Percentiles rank a stretch among this genome's conserved stretches.
Conservation (phyloP, 2,329 filamentous ascomycete genomes). For the Furcasterigmium sp. region DNA sequence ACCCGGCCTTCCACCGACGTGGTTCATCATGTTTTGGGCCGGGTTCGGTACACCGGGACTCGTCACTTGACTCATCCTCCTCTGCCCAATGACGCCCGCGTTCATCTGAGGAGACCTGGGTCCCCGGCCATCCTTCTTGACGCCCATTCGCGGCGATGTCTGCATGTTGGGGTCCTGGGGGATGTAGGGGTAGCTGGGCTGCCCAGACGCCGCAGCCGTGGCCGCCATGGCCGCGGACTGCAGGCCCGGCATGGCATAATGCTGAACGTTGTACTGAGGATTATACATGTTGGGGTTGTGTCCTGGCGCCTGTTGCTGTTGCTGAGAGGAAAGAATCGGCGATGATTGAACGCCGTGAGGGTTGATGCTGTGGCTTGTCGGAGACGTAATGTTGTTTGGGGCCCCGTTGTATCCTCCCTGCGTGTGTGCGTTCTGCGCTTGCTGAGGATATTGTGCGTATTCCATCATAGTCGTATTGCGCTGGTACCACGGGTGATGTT, state of each 20-base stretch:
- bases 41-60: conserved; percentile 66
- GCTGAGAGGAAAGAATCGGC: conserved; percentile 75
- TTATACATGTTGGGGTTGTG: conserved; percentile 75
- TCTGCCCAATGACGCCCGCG: conserved; percentile 45
- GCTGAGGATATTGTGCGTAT: conserved; percentile 68
- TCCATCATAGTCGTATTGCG: conserved; percentile 56
- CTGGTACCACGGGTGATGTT: conserved; percentile 2
- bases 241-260: conserved; percentile 77
- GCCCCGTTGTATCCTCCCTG: conserved; percentile 53
- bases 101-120: conserved; percentile 73
- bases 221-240: conserved; percentile 90
- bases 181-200: conserved; percentile 66
- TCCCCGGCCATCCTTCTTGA: conserved; percentile 65
- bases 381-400: conserved; percentile 63
- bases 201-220: conserved; percentile 82
- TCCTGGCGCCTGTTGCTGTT: conserved; percentile 64
- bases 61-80: conserved; percentile 71
- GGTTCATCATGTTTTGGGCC: conserved; percentile 71
- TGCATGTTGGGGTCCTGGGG: conserved; percentile 64
- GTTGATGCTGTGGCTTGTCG: conserved; percentile 64
- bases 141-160: conserved; percentile 74
- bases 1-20: conserved; percentile 45
- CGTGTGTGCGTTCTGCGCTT: conserved; percentile 60
- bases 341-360: conserved; percentile 67
- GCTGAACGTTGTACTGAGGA: conserved; percentile 69